These are phyloP conservation scores for Cadophora sp. DNA, from an alignment of 2,329 filamentous ascomycete species.

Conservation along the genomic window DNA sequence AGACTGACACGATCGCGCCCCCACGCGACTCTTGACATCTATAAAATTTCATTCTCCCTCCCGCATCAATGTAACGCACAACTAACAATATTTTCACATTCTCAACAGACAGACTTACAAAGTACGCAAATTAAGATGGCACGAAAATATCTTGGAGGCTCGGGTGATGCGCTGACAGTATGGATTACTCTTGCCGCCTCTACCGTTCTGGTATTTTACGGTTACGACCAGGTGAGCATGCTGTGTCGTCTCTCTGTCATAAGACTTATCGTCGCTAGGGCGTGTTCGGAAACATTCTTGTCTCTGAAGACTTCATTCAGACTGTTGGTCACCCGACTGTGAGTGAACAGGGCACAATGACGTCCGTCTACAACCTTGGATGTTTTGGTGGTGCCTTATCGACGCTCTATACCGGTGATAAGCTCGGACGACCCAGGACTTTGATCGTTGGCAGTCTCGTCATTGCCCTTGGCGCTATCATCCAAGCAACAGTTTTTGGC, in stretches of 20 bases:
- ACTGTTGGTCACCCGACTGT: slow-evolving; percentile 48
- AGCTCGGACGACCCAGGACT: slow-evolving; percentile 59
- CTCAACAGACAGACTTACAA: too few relatives aligned
- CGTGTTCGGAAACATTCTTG: slow-evolving; percentile 49
- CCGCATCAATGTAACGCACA: too few relatives aligned
- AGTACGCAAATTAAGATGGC: slow-evolving; percentile 44
- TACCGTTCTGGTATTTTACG: slow-evolving; percentile 58
- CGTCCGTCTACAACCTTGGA: slow-evolving; percentile 52
- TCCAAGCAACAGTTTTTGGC: slow-evolving; percentile 44
- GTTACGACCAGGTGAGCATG: slow-evolving; percentile 47
- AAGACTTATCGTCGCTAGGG: slow-evolving; percentile 29
- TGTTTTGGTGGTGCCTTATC: slow-evolving; percentile 50
- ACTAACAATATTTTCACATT: too few relatives aligned
- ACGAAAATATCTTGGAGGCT: slow-evolving; percentile 56
- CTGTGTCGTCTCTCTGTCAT: neutral
- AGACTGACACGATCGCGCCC: too few relatives aligned
- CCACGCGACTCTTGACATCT: too few relatives aligned
- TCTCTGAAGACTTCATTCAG: slow-evolving; percentile 51
- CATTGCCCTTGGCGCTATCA: slow-evolving; percentile 37
- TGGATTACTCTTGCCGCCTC: slow-evolving; percentile 59
- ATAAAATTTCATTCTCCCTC: too few relatives aligned
- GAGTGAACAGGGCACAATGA: slow-evolving; percentile 50
- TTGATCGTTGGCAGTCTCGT: slow-evolving; percentile 57
- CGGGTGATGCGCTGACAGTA: slow-evolving; percentile 55
- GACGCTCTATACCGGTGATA: slow-evolving; percentile 57